These are phyloP conservation scores for Mycena olivaceomarginata DNA, from an alignment of 768 basidiomycete species.

Conservation along the genomic window DNA sequence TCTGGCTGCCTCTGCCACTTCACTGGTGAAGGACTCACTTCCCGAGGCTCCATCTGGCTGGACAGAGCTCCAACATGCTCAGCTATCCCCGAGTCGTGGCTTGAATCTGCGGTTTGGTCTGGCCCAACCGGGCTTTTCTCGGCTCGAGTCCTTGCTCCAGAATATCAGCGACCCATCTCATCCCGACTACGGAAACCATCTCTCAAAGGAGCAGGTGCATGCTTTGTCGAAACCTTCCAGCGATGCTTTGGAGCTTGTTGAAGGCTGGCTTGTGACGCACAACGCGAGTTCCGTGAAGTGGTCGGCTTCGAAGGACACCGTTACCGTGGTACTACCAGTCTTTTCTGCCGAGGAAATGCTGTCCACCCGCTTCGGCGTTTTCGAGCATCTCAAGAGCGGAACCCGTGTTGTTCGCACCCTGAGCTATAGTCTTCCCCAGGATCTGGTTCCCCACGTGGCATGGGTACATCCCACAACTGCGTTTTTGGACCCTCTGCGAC, in stretches of 20 bases:
- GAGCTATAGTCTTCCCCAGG: slow-evolving; percentile 59
- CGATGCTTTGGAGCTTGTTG: slow-evolving; percentile 52
- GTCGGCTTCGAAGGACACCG: slow-evolving; percentile 70
- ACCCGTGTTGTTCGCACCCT: slow-evolving; percentile 60
- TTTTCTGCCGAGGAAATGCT: slow-evolving; percentile 68
- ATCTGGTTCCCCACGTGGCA: slow-evolving; percentile 57
- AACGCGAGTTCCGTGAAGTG: slow-evolving; percentile 52
- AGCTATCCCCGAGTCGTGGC: slow-evolving; percentile 6
- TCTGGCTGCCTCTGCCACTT: not conserved
- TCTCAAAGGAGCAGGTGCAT: slow-evolving; percentile 68
- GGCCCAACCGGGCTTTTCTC: slow-evolving; percentile 52
- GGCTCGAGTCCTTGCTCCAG: slow-evolving; percentile 55
- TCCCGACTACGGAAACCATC: slow-evolving; percentile 54
- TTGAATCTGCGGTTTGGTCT: slow-evolving; percentile 63
- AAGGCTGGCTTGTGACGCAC: slow-evolving; percentile 30
- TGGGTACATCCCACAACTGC: slow-evolving; percentile 63
- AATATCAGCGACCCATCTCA: slow-evolving; percentile 57
- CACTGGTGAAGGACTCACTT: slow-evolving; percentile 35
- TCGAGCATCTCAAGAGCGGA: slow-evolving; percentile 55
- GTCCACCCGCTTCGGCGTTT: slow-evolving; percentile 61
- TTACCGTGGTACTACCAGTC: slow-evolving; percentile 64
- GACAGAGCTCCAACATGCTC: slow-evolving; percentile 17
- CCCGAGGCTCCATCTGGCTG: slow-evolving; percentile 36
- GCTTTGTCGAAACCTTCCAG: slow-evolving; percentile 60
- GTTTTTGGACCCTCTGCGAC: slow-evolving; percentile 50